Conservation (phyloP, 2,329 filamentous ascomycete species). For the Talaromyces piceae region DNA sequence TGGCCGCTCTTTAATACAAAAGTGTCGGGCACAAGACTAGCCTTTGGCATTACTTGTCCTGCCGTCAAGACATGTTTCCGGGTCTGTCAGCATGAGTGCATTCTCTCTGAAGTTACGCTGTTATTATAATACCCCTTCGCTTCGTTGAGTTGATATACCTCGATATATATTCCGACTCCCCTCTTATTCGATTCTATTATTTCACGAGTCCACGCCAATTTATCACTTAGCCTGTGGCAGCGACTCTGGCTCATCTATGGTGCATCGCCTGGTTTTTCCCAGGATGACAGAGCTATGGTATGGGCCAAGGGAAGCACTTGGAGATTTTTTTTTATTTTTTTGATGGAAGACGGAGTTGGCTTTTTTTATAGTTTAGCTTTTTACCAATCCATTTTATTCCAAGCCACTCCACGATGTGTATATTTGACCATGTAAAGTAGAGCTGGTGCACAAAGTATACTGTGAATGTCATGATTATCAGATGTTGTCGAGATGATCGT, state of each 20-base stretch:
- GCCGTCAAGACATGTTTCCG: not conserved
- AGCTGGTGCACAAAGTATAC: not conserved
- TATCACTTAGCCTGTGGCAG: constrained; percentile 16
- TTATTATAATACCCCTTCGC: constrained; percentile 11
- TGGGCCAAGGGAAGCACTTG: constrained; percentile 7
- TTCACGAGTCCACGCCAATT: constrained; percentile 28
- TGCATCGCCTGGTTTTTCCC: not conserved
- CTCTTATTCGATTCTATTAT: constrained; percentile 18
- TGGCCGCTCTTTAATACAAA: constrained; percentile 33
- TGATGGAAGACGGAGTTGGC: constrained; percentile 8
- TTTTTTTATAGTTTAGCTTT: constrained; percentile 6
- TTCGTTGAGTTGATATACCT: constrained; percentile 2
- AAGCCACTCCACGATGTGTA: constrained; percentile 9
- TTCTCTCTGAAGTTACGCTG: constrained; percentile 12
- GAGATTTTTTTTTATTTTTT: constrained; percentile 7
- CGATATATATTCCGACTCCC: constrained; percentile 12
- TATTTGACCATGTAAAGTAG: not conserved
- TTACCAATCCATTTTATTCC: not conserved
- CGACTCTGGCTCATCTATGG: constrained; percentile 5
- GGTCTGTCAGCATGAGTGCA: constrained; percentile 5
- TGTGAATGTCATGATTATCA: not conserved
- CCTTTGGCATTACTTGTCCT: not conserved
- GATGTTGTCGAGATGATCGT: not conserved
- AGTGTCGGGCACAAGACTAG: constrained; percentile 4
- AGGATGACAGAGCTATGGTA: constrained; percentile 9